Conservation (phyloP, 2,329 filamentous ascomycete species). For the Cytospora piceicola region DNA sequence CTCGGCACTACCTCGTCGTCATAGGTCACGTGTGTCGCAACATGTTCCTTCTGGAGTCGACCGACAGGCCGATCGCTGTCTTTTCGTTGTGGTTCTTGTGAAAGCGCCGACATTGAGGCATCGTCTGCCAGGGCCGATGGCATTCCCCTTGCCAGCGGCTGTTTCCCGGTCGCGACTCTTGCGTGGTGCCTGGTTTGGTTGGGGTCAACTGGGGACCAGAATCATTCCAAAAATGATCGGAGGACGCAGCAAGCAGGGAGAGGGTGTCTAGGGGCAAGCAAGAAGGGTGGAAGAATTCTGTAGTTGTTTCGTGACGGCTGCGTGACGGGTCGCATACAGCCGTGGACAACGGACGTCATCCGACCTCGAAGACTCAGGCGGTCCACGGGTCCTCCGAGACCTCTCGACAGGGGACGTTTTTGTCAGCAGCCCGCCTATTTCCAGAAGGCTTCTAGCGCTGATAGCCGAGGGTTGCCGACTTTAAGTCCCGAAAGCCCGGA, state of each 20-base stretch:
- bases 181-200: not conserved
- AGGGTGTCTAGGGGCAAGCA: not conserved
- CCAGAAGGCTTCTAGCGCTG: not conserved
- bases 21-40: constrained; percentile 54
- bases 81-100: constrained; percentile 46
- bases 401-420: constrained; percentile 22
- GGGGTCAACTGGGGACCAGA: constrained; percentile 9
- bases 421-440: constrained; percentile 23
- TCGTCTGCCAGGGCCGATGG: constrained; percentile 59
- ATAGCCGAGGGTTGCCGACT: constrained; percentile 20
- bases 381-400: constrained; percentile 7
- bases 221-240: constrained; percentile 6
- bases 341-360: constrained; percentile 25
- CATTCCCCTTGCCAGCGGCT: constrained; percentile 51
- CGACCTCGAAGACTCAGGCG: not conserved
- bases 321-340: constrained; percentile 3
- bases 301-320: constrained; percentile 9
- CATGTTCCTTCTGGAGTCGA: constrained; percentile 37
- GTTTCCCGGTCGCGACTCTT: constrained; percentile 11
- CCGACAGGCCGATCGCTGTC: constrained; percentile 37
- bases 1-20: constrained; percentile 53
- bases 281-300: constrained; percentile 10
- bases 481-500: constrained; percentile 5
- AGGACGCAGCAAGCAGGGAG: not conserved
- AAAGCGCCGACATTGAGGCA: constrained; percentile 61